Percentiles rank a stretch among this genome's conserved stretches.
These are phyloP conservation scores for Tetrahymena thermophila DNA, from an alignment of 73 alveolate species.

Conservation along the genomic window DNA sequence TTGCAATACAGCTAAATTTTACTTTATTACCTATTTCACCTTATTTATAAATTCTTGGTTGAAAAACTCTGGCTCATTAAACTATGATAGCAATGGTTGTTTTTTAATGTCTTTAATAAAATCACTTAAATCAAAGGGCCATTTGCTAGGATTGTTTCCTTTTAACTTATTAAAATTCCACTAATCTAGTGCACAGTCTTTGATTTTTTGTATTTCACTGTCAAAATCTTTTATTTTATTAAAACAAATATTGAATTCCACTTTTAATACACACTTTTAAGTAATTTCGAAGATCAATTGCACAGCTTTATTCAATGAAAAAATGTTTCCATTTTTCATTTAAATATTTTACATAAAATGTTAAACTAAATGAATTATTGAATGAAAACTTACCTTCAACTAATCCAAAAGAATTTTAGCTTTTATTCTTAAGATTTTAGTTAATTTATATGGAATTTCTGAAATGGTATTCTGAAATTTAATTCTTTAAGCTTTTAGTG, in stretches of 20 bases:
- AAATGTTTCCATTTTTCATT: background rate
- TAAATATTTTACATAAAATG: background rate
- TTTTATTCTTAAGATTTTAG: background rate
- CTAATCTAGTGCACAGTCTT: background rate
- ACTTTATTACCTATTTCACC: background rate
- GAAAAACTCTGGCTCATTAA: background rate
- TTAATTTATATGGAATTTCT: background rate
- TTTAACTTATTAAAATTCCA: background rate
- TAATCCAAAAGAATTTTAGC: background rate
- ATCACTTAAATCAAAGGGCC: background rate
- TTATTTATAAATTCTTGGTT: background rate
- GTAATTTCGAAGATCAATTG: too few species aligned
- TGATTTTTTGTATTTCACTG: background rate
- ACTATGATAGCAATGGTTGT: background rate
- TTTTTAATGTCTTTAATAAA: background rate
- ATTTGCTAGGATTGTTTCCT: background rate
- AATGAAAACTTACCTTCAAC: background rate
- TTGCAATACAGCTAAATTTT: background rate
- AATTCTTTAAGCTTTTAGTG: background rate
- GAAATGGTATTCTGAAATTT: background rate
- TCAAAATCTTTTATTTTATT: background rate
- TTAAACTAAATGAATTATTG: too few species aligned
- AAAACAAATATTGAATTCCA: background rate
- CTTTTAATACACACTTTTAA: too few species aligned
- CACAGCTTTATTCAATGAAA: background rate